phyloP scores from a whole-genome alignment of 208 protist genomes.

The Phytomonas sp. region DNA sequence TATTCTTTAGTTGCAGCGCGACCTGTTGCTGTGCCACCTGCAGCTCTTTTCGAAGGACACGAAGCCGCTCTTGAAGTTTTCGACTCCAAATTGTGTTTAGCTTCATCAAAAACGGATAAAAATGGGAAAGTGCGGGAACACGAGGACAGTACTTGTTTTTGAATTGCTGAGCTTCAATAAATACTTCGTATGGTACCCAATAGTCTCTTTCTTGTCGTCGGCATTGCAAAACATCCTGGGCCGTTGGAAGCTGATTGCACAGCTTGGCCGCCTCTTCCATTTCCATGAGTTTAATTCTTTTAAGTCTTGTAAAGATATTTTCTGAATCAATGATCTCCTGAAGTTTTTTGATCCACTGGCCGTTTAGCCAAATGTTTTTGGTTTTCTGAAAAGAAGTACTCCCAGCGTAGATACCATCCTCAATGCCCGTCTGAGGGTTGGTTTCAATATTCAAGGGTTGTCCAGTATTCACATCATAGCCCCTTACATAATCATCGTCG shows the following conservation, averaged over 20 bases:
- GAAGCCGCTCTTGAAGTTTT: conserved; percentile 44
- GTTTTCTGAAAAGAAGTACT: conserved; percentile 33
- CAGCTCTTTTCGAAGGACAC: conserved; percentile 26
- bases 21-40: conserved; percentile 18
- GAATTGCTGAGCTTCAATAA: conserved; percentile 74
- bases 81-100: conserved; percentile 76
- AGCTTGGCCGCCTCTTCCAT: conserved; percentile 46
- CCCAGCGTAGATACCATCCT: conserved; percentile 76
- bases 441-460: neutral
- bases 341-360: conserved; percentile 55
- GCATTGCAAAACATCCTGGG: conserved; percentile 63
- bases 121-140: conserved; percentile 55
- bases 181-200: conserved; percentile 76
- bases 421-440: conserved; percentile 44
- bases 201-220: conserved; percentile 70
- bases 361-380: conserved; percentile 83
- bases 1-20: neutral
- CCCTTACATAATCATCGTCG: neutral
- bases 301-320: conserved; percentile 56
- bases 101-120: conserved; percentile 74
- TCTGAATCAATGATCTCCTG: conserved; percentile 58
- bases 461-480: neutral
- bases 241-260: conserved; percentile 32
- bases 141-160: conserved; percentile 72
- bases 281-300: conserved; percentile 56